These are phyloP conservation scores for Diaporthe nobilis DNA, from an alignment of 2,329 filamentous ascomycete genomes.

Conservation along the genomic window DNA sequence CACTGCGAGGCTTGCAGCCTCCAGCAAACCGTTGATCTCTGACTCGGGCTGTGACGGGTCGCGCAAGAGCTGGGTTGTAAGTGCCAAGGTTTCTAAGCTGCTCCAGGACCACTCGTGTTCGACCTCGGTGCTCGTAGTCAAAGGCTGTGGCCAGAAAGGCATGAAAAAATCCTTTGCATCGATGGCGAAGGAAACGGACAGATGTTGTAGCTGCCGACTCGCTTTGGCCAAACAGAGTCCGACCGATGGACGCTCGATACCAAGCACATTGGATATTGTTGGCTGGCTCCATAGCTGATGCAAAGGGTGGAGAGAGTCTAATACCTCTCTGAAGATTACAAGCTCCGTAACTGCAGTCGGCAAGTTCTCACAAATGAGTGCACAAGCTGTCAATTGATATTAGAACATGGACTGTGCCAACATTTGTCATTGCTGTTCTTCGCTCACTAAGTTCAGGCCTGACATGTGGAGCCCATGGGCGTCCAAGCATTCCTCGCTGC, in stretches of 20 bases:
- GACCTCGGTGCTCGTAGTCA: background rate
- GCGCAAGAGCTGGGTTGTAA: background rate
- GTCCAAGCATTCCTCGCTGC: background rate
- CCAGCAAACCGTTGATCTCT: background rate
- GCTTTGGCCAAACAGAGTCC: background rate
- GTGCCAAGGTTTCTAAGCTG: background rate
- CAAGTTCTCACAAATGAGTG: background rate
- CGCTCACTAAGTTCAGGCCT: background rate
- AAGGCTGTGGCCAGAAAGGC: background rate
- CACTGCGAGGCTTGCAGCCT: background rate
- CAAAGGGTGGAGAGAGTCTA: background rate
- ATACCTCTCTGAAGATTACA: background rate
- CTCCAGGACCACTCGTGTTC: background rate
- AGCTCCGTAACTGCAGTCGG: background rate
- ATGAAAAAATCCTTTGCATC: background rate
- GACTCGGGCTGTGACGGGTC: background rate
- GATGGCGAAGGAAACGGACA: background rate
- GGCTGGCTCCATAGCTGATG: background rate
- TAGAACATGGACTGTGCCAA: background rate
- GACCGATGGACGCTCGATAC: background rate
- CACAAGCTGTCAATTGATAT: background rate
- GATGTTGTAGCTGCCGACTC: conserved; percentile 1
- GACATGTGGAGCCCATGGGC: too few relatives aligned
- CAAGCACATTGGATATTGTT: too few relatives aligned
- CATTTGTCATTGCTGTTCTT: background rate